phyloP scores from a whole-genome alignment of 495 filamentous ascomycete species.

The Penicillium lagena region DNA sequence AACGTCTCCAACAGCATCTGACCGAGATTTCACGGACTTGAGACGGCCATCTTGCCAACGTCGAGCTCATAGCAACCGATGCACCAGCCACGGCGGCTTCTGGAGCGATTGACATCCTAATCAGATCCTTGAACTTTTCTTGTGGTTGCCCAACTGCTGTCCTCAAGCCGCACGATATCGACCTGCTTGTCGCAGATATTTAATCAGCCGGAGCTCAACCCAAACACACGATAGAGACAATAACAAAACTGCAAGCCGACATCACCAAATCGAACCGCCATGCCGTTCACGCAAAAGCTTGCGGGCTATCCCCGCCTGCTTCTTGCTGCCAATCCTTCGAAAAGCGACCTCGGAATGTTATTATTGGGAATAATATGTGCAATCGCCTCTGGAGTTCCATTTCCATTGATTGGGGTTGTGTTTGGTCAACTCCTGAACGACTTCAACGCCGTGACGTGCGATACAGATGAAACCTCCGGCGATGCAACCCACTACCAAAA shows the following conservation, averaged over 20 bases:
- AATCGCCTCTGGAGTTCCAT: constrained; percentile 59
- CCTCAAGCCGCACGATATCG: constrained; percentile 2
- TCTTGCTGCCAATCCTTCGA: constrained; percentile 24
- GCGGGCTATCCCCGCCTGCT: constrained; percentile 36
- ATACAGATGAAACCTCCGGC: constrained; percentile 5
- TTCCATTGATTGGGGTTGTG: constrained; percentile 60
- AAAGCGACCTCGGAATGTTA: constrained; percentile 12
- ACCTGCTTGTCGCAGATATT: too few relatives aligned
- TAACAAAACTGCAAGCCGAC: too few relatives aligned
- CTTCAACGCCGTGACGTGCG: constrained; percentile 55
- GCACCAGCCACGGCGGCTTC: too few relatives aligned
- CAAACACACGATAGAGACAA: too few relatives aligned
- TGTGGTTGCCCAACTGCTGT: constrained; percentile 1
- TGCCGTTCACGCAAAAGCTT: constrained; percentile 27
- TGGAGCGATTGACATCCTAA: too few relatives aligned
- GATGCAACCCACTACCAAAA: constrained; percentile 20
- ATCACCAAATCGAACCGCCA: constrained; percentile 5
- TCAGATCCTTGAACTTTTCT: constrained; percentile 1
- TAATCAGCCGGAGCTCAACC: too few relatives aligned
- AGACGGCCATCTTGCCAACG: too few relatives aligned
- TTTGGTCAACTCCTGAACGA: constrained; percentile 64
- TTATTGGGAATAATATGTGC: constrained; percentile 31
- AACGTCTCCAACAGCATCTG: neutral
- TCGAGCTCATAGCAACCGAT: too few relatives aligned
- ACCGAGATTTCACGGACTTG: too few relatives aligned